phyloP scores from a whole-genome alignment of 1,284 basidiomycete species.

The Pascua sp. region DNA sequence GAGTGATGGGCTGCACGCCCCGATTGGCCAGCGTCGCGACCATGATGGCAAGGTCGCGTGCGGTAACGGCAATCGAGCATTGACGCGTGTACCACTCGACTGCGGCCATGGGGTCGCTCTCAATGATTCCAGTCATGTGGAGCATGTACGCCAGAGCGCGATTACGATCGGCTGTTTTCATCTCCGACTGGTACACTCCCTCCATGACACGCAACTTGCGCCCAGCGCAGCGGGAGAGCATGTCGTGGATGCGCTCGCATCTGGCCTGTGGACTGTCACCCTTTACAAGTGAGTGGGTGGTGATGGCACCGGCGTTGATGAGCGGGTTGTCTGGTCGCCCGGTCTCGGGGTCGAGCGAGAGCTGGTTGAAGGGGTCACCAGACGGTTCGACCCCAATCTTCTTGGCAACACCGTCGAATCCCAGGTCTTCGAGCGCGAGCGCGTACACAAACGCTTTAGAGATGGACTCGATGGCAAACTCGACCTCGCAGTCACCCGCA shows the following conservation, averaged over 20 bases:
- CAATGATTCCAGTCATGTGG: constrained; percentile 5
- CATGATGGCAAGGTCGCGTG: constrained; percentile 16
- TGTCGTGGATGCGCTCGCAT: constrained; percentile 6
- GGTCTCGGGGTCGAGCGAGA: constrained; percentile 13
- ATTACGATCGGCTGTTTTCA: constrained; percentile 8
- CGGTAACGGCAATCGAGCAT: constrained; percentile 11
- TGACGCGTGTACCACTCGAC: constrained; percentile 13
- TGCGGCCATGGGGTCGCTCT: constrained; percentile 4
- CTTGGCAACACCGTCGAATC: constrained; percentile 4
- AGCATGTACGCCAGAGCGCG: constrained; percentile 12
- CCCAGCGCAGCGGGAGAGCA: constrained; percentile 8
- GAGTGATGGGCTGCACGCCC: constrained; percentile 13
- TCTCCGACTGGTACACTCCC: constrained; percentile 8
- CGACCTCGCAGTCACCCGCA: constrained; percentile 11
- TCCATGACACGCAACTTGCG: constrained; percentile 8
- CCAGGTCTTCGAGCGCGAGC: constrained; percentile 16
- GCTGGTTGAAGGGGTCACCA: constrained; percentile 20
- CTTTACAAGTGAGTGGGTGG: constrained; percentile 7
- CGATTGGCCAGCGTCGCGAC: constrained; percentile 13
- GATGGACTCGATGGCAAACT: constrained; percentile 17
- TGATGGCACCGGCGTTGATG: constrained; percentile 20
- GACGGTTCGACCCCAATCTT: constrained; percentile 17
- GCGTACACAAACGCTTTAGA: constrained; percentile 23
- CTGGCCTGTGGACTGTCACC: constrained; percentile 1
- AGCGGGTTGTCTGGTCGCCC: constrained; percentile 16